Conservation (phyloP, 2,329 filamentous ascomycete genomes). For the Venturia effusa region DNA sequence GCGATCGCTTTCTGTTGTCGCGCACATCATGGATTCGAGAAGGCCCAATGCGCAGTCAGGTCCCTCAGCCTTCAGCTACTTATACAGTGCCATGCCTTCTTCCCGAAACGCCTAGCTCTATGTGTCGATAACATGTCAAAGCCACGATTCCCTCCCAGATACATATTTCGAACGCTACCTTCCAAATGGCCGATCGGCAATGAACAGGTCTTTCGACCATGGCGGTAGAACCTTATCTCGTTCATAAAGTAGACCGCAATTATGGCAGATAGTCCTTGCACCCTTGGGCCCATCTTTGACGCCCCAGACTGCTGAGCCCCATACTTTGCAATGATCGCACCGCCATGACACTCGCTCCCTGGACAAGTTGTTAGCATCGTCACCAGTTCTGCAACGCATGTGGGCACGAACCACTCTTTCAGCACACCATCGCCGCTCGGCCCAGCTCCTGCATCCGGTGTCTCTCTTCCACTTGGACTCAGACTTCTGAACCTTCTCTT, state of each 20-base stretch:
- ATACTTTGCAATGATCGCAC: slow-evolving; percentile 77
- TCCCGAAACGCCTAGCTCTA: background rate
- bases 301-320: slow-evolving; percentile 87
- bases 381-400: background rate
- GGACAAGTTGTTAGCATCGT: slow-evolving; percentile 16
- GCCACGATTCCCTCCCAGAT: background rate
- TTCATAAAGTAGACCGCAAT: slow-evolving; percentile 84
- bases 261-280: slow-evolving; percentile 81
- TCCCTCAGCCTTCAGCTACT: background rate
- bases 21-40: background rate
- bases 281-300: slow-evolving; percentile 84
- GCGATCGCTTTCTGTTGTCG: background rate
- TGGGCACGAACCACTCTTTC: slow-evolving; percentile 28
- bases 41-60: background rate
- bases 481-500: slow-evolving; percentile 85
- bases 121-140: background rate
- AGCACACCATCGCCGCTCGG: slow-evolving; percentile 55
- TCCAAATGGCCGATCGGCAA: background rate
- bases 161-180: background rate
- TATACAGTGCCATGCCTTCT: background rate
- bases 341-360: slow-evolving; percentile 75
- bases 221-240: slow-evolving; percentile 73
- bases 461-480: slow-evolving; percentile 72
- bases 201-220: slow-evolving; percentile 55
- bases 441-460: slow-evolving; percentile 62